Evolutionary conservation across 495 filamentous ascomycete genomes (phyloP).

Genomic region (Lentithecium fluviatile): DNA sequence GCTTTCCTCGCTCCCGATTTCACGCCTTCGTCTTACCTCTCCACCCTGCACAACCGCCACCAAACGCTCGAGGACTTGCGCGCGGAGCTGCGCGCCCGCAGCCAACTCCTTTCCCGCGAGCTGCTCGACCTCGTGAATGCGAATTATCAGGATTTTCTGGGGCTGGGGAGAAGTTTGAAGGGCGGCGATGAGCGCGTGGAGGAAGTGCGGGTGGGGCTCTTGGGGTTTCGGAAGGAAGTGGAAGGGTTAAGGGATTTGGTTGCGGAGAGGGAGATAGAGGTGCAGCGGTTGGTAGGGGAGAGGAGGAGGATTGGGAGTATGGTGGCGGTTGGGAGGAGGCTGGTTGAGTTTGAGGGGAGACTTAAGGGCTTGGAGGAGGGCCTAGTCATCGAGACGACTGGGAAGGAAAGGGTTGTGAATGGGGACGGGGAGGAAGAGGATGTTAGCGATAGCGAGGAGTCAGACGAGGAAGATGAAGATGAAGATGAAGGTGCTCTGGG

Average conservation of each 20-base stretch:
- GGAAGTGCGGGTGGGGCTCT: conserved; percentile 80
- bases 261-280: conserved; percentile 52
- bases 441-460: conserved; percentile 33
- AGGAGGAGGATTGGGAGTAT: conserved; percentile 53
- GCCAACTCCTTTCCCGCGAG: conserved; percentile 72
- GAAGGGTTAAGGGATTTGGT: conserved; percentile 57
- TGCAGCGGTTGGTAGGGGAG: conserved; percentile 55
- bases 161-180: conserved; percentile 73
- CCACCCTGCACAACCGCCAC: conserved; percentile 77
- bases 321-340: conserved; percentile 52
- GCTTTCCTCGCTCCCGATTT: conserved; percentile 80
- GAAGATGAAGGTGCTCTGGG: conserved; percentile 10
- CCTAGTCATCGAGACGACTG: conserved; percentile 58
- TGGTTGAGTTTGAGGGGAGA: conserved; percentile 48
- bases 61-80: conserved; percentile 95
- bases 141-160: conserved; percentile 88
- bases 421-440: conserved; percentile 47
- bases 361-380: conserved; percentile 68
- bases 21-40: conserved; percentile 77
- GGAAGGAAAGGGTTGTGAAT: conserved; percentile 35
- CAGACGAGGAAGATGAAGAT: conserved; percentile 5
- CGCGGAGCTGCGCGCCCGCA: conserved; percentile 74
- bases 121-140: conserved; percentile 90
- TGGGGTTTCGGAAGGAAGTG: conserved; percentile 81
- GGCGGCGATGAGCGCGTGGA: conserved; percentile 91